Evolutionary conservation across 2,329 filamentous ascomycete genomes (phyloP).

Genomic region (Cytospora mali): DNA sequence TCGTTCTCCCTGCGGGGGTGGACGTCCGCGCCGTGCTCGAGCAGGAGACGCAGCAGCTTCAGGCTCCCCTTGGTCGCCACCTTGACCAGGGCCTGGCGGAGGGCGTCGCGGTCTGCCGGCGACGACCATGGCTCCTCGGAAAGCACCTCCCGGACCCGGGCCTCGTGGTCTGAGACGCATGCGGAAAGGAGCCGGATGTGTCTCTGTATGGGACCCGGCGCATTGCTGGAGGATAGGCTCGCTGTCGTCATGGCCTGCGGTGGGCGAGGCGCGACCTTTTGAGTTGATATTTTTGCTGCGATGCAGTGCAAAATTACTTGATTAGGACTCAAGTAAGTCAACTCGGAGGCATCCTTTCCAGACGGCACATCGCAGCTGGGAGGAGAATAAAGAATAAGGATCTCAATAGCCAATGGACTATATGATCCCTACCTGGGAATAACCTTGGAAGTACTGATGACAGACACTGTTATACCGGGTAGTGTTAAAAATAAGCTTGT

Average conservation of each 20-base stretch:
- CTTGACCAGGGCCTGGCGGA: slow-evolving; percentile 44
- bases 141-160: slow-evolving; percentile 41
- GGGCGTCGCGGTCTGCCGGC: slow-evolving; percentile 39
- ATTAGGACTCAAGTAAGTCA: background rate
- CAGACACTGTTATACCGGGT: background rate
- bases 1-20: slow-evolving; percentile 41
- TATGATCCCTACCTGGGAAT: background rate
- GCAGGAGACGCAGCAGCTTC: slow-evolving; percentile 40
- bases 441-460: background rate
- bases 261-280: background rate
- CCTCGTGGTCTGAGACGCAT: slow-evolving; percentile 42
- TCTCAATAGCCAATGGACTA: background rate
- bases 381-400: background rate
- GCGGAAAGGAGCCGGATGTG: slow-evolving; percentile 43
- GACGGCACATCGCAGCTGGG: background rate
- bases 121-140: slow-evolving; percentile 41
- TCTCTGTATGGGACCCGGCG: slow-evolving; percentile 38
- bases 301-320: background rate
- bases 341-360: background rate
- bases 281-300: background rate
- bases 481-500: background rate
- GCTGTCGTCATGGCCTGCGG: slow-evolving; percentile 19
- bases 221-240: slow-evolving; percentile 42
- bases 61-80: slow-evolving; percentile 41
- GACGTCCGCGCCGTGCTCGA: slow-evolving; percentile 42